These are phyloP conservation scores for Fomitopsis schrenkii DNA, from an alignment of 1,284 basidiomycete species.

Conservation along the genomic window DNA sequence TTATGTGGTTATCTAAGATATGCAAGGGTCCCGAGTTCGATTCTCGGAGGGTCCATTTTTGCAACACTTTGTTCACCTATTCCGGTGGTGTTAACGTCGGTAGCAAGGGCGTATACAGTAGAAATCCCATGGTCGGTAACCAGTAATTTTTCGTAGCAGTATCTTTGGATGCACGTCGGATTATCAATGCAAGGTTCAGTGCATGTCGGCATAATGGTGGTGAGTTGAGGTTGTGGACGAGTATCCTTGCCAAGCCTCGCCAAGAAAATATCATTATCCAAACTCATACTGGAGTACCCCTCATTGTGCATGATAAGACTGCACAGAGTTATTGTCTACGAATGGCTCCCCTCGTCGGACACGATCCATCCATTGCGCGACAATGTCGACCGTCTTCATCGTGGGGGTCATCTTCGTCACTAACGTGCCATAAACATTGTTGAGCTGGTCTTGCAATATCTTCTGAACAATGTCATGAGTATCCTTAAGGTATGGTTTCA, in stretches of 20 bases:
- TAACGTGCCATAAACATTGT: constrained; percentile 34
- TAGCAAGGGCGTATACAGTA: too few species aligned
- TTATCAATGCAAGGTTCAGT: too few species aligned
- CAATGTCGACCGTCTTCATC: constrained; percentile 23
- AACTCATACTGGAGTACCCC: not conserved
- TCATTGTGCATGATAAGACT: not conserved
- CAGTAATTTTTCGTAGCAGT: too few species aligned
- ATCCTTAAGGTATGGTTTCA: constrained; percentile 33
- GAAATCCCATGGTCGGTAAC: too few species aligned
- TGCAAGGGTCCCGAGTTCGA: constrained; percentile 45
- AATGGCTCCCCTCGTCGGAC: constrained; percentile 1
- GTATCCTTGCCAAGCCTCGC: not conserved
- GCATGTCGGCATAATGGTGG: too few species aligned
- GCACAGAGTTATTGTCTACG: not conserved
- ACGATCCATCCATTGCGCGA: constrained; percentile 22
- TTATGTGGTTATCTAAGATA: constrained; percentile 38
- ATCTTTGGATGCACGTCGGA: too few species aligned
- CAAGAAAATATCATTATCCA: not conserved
- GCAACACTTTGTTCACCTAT: not conserved
- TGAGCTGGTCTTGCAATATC: constrained; percentile 33
- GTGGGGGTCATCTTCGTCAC: constrained; percentile 34
- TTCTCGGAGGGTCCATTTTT: constrained; percentile 30
- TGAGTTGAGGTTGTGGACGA: too few species aligned
- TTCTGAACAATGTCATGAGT: constrained; percentile 34
- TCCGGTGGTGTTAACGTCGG: too few species aligned